phyloP scores from a whole-genome alignment of 2,329 filamentous ascomycete species.

The Colletotrichum sp. region DNA sequence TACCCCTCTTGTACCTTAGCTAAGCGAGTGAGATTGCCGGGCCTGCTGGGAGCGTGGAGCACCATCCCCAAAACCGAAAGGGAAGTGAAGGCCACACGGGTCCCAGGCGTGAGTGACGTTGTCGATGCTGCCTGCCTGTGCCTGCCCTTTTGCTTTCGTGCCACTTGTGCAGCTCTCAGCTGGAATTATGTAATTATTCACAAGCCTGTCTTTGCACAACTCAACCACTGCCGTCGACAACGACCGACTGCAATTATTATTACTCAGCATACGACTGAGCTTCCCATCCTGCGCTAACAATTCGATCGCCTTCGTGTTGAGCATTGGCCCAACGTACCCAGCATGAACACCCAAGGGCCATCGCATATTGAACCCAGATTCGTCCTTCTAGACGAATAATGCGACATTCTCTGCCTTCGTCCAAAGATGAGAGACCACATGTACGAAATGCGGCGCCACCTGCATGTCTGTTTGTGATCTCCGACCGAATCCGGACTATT shows the following conservation, averaged over 20 bases:
- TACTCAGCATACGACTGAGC: neutral
- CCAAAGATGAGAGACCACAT: neutral
- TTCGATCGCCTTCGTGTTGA: neutral
- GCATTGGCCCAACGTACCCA: neutral
- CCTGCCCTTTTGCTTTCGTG: neutral
- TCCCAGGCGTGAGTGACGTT: slow-evolving; percentile 33
- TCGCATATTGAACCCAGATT: neutral
- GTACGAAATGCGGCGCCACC: neutral
- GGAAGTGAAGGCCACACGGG: slow-evolving; percentile 2
- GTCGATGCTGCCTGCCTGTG: slow-evolving; percentile 37
- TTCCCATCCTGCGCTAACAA: neutral
- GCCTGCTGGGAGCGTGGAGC: slow-evolving; percentile 7
- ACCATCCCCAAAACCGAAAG: neutral
- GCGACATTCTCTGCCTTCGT: neutral
- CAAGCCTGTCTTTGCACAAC: neutral
- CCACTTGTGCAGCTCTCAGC: neutral
- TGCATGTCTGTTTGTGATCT: neutral
- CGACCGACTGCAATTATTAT: neutral
- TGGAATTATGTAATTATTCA: slow-evolving; percentile 5
- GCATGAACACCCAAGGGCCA: neutral
- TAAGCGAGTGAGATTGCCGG: slow-evolving; percentile 18
- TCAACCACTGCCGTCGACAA: neutral
- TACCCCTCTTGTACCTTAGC: slow-evolving; percentile 23
- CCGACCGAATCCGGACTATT: slow-evolving; percentile 11
- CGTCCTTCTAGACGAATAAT: neutral